Conservation (phyloP, 768 basidiomycete species). For the Mycena rebaudengoi region DNA sequence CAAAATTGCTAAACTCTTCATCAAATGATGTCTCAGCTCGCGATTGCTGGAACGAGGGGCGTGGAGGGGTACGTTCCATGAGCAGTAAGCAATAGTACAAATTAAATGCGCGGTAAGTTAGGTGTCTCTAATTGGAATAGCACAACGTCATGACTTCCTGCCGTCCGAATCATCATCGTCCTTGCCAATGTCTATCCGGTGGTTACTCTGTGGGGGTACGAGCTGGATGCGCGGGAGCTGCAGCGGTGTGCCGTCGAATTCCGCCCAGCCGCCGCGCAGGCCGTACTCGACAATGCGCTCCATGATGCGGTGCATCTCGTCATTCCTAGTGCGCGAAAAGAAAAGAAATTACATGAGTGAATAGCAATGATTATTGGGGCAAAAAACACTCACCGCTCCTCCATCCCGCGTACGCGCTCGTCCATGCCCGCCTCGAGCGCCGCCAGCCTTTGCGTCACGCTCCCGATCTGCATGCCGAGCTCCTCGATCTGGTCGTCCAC, state of each 20-base stretch:
- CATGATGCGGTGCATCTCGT: conserved; percentile 71
- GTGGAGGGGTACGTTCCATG: no score
- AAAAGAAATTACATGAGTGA: not conserved
- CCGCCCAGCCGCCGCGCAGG: conserved; percentile 67
- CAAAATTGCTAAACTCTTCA: no score
- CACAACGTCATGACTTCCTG: no score
- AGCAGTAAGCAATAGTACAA: no score
- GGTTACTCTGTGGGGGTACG: conserved; percentile 23
- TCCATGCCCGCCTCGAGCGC: conserved; percentile 51
- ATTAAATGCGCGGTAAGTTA: no score
- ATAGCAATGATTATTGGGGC: not conserved
- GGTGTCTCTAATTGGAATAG: no score
- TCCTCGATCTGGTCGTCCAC: conserved; percentile 78
- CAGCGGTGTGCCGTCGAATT: conserved; percentile 69
- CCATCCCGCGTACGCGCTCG: conserved; percentile 53
- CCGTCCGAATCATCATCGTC: no score
- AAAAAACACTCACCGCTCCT: conserved; percentile 49
- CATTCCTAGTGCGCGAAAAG: conserved; percentile 51
- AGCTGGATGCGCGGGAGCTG: conserved; percentile 52
- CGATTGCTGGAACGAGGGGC: no score
- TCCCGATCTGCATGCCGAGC: conserved; percentile 55
- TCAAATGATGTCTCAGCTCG: no score
- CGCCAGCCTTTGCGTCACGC: conserved; percentile 54
- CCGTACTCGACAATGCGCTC: conserved; percentile 76
- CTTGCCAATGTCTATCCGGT: conserved; percentile 13